Evolutionary conservation across 257 asterid genomes (phyloP).

Genomic region (Cruciata laevipes): DNA sequence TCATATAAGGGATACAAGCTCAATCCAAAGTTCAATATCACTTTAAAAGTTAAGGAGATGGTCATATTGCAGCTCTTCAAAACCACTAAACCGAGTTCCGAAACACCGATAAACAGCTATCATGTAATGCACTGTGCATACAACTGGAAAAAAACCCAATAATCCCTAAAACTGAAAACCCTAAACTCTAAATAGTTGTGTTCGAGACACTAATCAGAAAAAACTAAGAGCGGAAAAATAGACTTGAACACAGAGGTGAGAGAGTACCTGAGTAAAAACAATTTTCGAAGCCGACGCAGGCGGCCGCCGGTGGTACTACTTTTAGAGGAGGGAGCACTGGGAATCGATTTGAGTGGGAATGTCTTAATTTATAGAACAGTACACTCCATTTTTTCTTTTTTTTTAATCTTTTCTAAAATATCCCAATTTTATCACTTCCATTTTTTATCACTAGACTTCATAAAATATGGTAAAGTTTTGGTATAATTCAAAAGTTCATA

Average conservation of each 20-base stretch:
- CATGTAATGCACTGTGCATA: neutral
- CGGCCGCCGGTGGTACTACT: neutral
- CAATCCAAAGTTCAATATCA: neutral
- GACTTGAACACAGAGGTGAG: neutral
- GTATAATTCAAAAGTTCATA: too few species aligned
- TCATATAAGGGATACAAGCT: neutral
- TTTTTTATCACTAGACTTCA: too few species aligned
- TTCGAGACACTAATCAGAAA: neutral
- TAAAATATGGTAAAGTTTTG: too few species aligned
- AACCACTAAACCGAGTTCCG: neutral
- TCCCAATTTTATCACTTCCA: too few species aligned
- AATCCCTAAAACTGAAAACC: neutral
- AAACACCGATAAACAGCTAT: neutral
- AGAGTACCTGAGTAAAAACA: neutral
- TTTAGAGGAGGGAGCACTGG: neutral
- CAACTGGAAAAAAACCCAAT: too few species aligned
- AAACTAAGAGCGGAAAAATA: neutral
- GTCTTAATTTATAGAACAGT: too few species aligned
- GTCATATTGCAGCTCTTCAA: neutral
- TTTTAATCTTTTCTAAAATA: too few species aligned
- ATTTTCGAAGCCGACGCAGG: neutral
- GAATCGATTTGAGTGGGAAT: neutral
- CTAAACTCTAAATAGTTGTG: neutral
- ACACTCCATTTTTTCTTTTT: too few species aligned
- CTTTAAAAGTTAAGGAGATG: neutral